Base-by-base conservation (phyloP, 495 filamentous ascomycete genomes). In the Penicillium silybi region DNA sequence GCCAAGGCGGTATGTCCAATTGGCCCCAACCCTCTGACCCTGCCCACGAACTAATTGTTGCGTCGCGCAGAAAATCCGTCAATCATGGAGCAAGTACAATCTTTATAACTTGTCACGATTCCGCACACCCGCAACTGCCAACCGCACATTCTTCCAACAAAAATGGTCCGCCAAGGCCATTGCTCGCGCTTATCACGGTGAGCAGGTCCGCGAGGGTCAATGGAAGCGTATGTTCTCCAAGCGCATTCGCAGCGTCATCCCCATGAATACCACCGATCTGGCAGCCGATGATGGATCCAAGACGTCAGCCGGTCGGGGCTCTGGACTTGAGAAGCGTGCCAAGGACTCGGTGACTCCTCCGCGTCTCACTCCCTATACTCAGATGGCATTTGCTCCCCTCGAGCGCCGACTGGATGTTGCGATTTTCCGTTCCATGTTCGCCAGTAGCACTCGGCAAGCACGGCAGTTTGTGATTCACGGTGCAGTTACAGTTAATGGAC, bases 71-170 rank as follows among this genome's bases (percentile, higher is more conserved):
- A 93, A 89, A 87, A 63, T 97, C 69, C 87, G 93, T 54, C 89
- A 92, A 80, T 91, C 89, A 80, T 97, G 92, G 95, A 95, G 89
- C 74, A 96, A 95, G 72, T 92, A 90, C 78, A 96, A 95, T 63
- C 78, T 98, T 55, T 98, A 87, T 80, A 97, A 96, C 75, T 71
- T 98, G 53, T 62, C 70, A 23, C 77, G 77, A 50, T 68, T 80
- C 42, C 64, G 70, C 47, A 58, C 58, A 38, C 74, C 75, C 19
- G 57, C 40, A 3, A 70, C 66, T 41, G 48, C 53, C 13, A 63
- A 53, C 9, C 69, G 70, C 39, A 96, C 91, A 42, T 92, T 88
- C 75, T 98, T 95, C 81, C 93, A 98, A 77, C 93, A 98, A 67
- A 97, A 97, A 88, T 98, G 91, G 91, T 61, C 63, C 0, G 88